Conservation (phyloP, 345 rosid genomes). For the Citrus glauca region DNA sequence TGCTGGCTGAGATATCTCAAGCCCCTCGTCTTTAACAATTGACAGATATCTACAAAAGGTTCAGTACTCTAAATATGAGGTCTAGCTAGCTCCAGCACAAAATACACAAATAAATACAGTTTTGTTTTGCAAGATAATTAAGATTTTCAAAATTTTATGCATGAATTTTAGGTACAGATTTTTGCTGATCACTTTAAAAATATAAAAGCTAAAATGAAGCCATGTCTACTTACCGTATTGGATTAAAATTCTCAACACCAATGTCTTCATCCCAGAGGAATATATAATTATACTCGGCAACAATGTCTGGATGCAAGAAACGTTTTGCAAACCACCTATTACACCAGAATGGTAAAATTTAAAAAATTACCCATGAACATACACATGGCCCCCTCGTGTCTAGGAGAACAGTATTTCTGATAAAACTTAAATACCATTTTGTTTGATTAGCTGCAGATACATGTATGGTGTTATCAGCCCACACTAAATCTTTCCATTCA, state of each 20-base stretch:
- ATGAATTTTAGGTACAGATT: not conserved
- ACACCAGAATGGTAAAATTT: constrained; percentile 2
- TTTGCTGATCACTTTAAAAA: not conserved
- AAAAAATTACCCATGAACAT: not conserved
- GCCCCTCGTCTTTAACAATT: constrained; percentile 67
- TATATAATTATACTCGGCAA: constrained; percentile 65
- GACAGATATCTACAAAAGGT: constrained; percentile 51
- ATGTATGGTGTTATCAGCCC: constrained; percentile 42
- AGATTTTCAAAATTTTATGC: not conserved
- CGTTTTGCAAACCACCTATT: constrained; percentile 97
- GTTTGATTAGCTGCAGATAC: constrained; percentile 54
- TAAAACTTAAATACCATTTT: constrained; percentile 39
- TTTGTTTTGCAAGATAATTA: not conserved
- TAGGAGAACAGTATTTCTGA: not conserved
- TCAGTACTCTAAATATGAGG: not conserved
- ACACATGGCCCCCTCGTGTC: not conserved
- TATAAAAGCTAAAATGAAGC: not conserved
- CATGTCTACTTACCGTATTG: constrained; percentile 40
- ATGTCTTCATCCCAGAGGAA: constrained; percentile 98
- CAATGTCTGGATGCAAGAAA: constrained; percentile 89
- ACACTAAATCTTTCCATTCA: constrained; percentile 43
- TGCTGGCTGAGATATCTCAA: constrained; percentile 94
- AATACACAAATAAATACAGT: not conserved
- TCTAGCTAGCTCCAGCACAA: not conserved
- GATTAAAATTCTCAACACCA: constrained; percentile 74